A percentile compares a stretch with the other conserved stretches of the same genome.
Evolutionary conservation across 2,329 filamentous ascomycete genomes (phyloP).

Genomic region (Trichoderma simmonsii): DNA sequence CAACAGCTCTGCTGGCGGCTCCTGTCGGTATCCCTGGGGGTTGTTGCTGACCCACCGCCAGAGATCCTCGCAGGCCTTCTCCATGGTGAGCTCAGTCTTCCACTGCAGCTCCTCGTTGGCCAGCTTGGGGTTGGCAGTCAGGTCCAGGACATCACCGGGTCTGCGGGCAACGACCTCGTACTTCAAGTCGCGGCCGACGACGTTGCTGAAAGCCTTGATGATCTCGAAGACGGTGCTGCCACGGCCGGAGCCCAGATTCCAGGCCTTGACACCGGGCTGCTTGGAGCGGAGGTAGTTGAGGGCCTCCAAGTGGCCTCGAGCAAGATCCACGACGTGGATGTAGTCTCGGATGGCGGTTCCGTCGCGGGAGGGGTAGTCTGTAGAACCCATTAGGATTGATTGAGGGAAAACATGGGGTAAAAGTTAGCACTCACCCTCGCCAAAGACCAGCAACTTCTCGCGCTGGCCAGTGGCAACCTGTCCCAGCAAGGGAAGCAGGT

Average conservation of each 20-base stretch:
- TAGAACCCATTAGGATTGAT: slow-evolving; percentile 22
- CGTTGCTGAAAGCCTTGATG: slow-evolving; percentile 86
- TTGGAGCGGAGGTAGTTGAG: slow-evolving; percentile 84
- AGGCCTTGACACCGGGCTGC: slow-evolving; percentile 86
- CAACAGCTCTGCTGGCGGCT: slow-evolving; percentile 79
- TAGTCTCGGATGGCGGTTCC: slow-evolving; percentile 96
- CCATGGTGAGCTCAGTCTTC: slow-evolving; percentile 87
- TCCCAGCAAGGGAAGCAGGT: slow-evolving; percentile 87
- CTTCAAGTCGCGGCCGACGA: slow-evolving; percentile 79
- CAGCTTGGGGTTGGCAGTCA: slow-evolving; percentile 84
- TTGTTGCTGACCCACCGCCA: slow-evolving; percentile 99
- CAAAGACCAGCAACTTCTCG: slow-evolving; percentile 91
- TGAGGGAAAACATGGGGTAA: neutral
- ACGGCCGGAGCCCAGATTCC: slow-evolving; percentile 93
- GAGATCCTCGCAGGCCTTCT: slow-evolving; percentile 88
- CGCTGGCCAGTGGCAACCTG: slow-evolving; percentile 95
- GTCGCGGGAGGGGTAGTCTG: slow-evolving; percentile 87
- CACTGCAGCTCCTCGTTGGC: slow-evolving; percentile 88
- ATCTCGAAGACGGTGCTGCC: slow-evolving; percentile 97
- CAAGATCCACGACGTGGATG: slow-evolving; percentile 92
- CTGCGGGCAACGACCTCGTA: slow-evolving; percentile 84
- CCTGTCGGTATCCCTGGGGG: slow-evolving; percentile 88
- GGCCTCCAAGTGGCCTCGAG: slow-evolving; percentile 80
- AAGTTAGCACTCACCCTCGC: slow-evolving; percentile 66
- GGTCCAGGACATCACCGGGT: slow-evolving; percentile 86